Evolutionary conservation across 164 flowering plant genomes (phyloP), one percentile per base, ranked within the genome.

Genomic region (Amborella trichopoda): DNA sequence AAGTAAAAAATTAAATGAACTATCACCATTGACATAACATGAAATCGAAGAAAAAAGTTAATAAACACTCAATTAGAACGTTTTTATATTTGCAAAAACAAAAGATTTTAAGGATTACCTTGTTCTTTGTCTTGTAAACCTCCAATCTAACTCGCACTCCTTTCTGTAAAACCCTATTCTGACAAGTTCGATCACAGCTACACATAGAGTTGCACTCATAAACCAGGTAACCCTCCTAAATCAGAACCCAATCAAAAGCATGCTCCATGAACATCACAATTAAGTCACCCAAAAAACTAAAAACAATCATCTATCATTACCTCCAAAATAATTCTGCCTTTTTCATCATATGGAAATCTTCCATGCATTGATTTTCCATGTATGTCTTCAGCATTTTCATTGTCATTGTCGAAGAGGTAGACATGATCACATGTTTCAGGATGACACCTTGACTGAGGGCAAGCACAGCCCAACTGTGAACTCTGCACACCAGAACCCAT

Each of bases 171-270:
- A 93, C 81, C 67, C 95, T 77, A 64, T 93, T 93, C 18, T 46
- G 84, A 60, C 99, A 93, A 21, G 68, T 55, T 60, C 38, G 74
- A 40, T 68, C 68, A 67, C 99, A 93, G 56, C 72, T 52, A 58
- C 99, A 93, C 70, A 50, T 49, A 27, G 65, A 58, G 55, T 80
- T 88, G 80, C 99, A 93, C 69, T 93, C 99, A 55, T 87, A 87
- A 32, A 91, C 88, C 21, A 77, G 77, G 66, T 78, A 78, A 30
- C 90, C 83, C 68, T 82, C 94, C 99, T 91, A 81, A 38, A n/a
- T 38, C 21, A 38, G 21, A 38, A 18, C 37, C 2, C 12, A 33
- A 16, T 6, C 41, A 16, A n/a, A 38, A 11, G n/a, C 41, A 38
- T 16, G 2, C 16, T 16, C 14, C 16, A n/a, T 16, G 16, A 8